These are phyloP conservation scores for Paracoccidioides lutzii DNA, from an alignment of 2,329 filamentous ascomycete genomes.

Conservation along the genomic window DNA sequence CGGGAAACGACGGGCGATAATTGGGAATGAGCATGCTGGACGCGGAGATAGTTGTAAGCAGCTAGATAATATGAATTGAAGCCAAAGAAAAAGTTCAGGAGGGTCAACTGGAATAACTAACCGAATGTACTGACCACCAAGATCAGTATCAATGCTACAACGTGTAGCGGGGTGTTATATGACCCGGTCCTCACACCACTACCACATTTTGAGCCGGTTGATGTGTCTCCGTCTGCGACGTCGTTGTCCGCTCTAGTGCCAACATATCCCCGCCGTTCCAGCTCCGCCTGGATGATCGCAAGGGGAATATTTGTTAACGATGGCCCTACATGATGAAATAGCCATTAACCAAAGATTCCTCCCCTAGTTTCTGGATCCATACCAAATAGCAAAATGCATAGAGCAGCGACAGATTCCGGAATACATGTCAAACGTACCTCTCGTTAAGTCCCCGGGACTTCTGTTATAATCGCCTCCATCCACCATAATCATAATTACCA, in stretches of 20 bases:
- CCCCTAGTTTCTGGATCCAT: not conserved
- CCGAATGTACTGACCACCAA: constrained; percentile 39
- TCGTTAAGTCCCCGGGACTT: not conserved
- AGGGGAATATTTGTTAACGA: constrained; percentile 22
- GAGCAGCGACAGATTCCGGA: too few relatives aligned
- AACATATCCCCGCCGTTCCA: constrained; percentile 11
- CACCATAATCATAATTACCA: not conserved
- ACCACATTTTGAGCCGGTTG: constrained; percentile 22
- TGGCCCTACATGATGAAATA: not conserved
- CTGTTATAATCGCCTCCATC: not conserved
- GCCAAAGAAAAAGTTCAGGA: not conserved
- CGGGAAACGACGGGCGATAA: constrained; percentile 47
- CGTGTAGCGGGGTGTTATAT: constrained; percentile 56
- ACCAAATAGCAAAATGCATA: not conserved
- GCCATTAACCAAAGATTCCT: not conserved
- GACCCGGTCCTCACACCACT: constrained; percentile 20
- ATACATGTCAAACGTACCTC: not conserved
- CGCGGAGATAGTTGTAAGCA: not conserved
- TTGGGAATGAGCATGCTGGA: constrained; percentile 47
- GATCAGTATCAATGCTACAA: constrained; percentile 56
- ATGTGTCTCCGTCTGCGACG: not conserved
- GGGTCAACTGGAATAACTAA: constrained; percentile 11
- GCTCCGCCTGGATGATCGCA: constrained; percentile 22
- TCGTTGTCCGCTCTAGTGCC: not conserved
- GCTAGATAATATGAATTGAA: not conserved